phyloP scores from a whole-genome alignment of 78 protist genomes.

The Dictyostelium purpureum region DNA sequence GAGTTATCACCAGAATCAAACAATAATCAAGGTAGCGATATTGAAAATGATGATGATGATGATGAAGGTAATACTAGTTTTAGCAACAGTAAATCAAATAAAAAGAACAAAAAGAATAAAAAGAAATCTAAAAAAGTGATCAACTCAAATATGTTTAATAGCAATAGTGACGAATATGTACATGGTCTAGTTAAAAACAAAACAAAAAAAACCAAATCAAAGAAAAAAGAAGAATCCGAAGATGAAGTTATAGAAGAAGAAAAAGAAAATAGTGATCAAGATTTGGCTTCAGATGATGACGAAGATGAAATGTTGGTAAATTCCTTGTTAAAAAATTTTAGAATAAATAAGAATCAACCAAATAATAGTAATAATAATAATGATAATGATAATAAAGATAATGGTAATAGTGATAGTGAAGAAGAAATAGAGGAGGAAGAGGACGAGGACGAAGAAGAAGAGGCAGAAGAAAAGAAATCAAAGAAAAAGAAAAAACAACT shows the following conservation, averaged over 20 bases:
- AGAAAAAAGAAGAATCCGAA: background rate
- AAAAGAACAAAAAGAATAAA: background rate
- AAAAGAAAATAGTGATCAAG: background rate
- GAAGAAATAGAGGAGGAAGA: background rate
- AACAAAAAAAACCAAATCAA: background rate
- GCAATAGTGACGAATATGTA: constrained; percentile 11
- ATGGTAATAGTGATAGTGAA: background rate
- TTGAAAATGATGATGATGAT: background rate
- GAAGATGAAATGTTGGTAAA: constrained; percentile 13
- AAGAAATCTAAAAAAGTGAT: constrained; percentile 15
- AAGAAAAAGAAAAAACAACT: background rate
- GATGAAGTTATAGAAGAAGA: background rate
- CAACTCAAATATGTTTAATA: background rate
- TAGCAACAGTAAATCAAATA: background rate
- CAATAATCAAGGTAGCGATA: background rate
- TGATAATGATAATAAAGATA: background rate
- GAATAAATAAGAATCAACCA: background rate
- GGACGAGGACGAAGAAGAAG: background rate
- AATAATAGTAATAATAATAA: background rate
- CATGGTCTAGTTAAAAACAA: constrained; percentile 25
- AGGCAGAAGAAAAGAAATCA: constrained; percentile 4
- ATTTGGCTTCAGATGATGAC: constrained; percentile 2
- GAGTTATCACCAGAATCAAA: background rate
- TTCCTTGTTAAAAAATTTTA: constrained; percentile 11
- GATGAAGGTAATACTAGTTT: too few relatives aligned